Conservation (phyloP, 2,329 filamentous ascomycete species). For the Dothistroma septosporum region DNA sequence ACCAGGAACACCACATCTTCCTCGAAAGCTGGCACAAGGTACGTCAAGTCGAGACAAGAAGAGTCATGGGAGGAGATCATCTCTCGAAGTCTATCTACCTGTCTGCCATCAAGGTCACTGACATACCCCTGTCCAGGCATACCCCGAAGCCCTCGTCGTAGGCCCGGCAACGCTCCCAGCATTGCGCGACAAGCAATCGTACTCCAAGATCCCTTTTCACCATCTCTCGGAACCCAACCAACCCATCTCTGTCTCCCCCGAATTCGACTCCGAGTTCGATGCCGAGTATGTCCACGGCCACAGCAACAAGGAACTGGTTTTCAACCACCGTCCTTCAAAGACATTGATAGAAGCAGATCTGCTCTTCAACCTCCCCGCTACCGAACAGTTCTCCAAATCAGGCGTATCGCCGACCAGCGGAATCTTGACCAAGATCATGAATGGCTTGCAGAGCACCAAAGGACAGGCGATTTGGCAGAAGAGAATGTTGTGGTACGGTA, state of each 20-base stretch:
- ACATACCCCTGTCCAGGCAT: constrained; percentile 46
- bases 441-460: constrained; percentile 55
- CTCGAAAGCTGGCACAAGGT: constrained; percentile 71
- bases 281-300: constrained; percentile 77
- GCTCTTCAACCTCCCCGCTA: constrained; percentile 83
- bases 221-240: constrained; percentile 51
- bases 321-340: constrained; percentile 72
- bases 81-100: neutral
- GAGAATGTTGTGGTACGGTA: constrained; percentile 77
- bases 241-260: constrained; percentile 56
- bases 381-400: constrained; percentile 68
- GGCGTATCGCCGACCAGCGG: constrained; percentile 54
- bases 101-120: constrained; percentile 14
- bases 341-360: constrained; percentile 87
- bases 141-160: constrained; percentile 72
- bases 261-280: constrained; percentile 84
- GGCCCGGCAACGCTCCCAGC: constrained; percentile 78
- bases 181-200: constrained; percentile 58
- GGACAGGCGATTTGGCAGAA: constrained; percentile 69
- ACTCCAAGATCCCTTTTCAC: constrained; percentile 27
- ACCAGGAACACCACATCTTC: constrained; percentile 94
- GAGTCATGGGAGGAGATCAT: neutral
- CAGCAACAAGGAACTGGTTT: constrained; percentile 80
- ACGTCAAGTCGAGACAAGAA: neutral
- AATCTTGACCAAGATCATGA: constrained; percentile 56